phyloP scores from a whole-genome alignment of 495 filamentous ascomycete species.

The Talaromyces borbonicus region DNA sequence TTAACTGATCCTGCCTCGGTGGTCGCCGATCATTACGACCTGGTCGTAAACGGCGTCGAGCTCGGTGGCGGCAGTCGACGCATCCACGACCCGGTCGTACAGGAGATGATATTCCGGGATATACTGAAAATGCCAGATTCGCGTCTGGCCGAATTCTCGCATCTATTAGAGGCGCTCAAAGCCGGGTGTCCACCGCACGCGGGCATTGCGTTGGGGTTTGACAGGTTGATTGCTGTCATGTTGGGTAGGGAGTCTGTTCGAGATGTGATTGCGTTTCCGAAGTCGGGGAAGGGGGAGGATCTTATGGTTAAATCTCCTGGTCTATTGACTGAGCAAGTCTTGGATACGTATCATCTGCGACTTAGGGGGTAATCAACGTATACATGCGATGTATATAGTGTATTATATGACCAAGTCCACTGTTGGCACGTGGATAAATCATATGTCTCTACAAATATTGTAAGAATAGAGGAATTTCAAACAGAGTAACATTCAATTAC shows the following conservation, averaged over 20 bases:
- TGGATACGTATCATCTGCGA: slow-evolving; percentile 57
- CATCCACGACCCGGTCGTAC: slow-evolving; percentile 78
- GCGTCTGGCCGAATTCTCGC: slow-evolving; percentile 65
- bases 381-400: too few species aligned
- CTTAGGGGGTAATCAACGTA: too few species aligned
- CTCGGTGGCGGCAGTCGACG: slow-evolving; percentile 86
- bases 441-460: too few species aligned
- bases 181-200: slow-evolving; percentile 97
- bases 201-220: slow-evolving; percentile 86
- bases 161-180: slow-evolving; percentile 70
- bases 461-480: too few species aligned
- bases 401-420: too few species aligned
- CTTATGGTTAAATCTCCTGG: slow-evolving; percentile 66
- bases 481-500: too few species aligned
- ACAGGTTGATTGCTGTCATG: slow-evolving; percentile 77
- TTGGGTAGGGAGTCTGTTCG: slow-evolving; percentile 62
- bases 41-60: slow-evolving; percentile 93
- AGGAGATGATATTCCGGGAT: slow-evolving; percentile 75
- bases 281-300: slow-evolving; percentile 78
- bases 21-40: slow-evolving; percentile 79
- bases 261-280: slow-evolving; percentile 96
- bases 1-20: slow-evolving; percentile 59
- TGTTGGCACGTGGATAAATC: too few species aligned
- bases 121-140: slow-evolving; percentile 58
- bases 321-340: slow-evolving; percentile 48